These are phyloP conservation scores for Debaryomyces subglobosus DNA, from an alignment of 1,139 yeast species.

Conservation along the genomic window DNA sequence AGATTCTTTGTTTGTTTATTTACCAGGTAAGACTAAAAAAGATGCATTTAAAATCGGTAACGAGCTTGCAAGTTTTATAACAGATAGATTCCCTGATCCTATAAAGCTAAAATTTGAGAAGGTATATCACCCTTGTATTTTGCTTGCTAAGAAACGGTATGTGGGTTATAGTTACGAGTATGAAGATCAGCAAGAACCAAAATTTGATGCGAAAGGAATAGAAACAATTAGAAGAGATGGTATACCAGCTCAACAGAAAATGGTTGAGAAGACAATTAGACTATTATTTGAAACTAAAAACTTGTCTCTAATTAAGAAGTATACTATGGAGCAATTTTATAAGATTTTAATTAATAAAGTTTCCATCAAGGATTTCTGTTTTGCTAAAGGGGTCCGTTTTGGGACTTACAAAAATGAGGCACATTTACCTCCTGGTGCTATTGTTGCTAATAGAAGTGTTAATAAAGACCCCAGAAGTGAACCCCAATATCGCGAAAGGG, in stretches of 20 bases:
- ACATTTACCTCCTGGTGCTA: slow-evolving; percentile 89
- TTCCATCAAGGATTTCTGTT: slow-evolving; percentile 80
- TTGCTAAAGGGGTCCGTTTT: slow-evolving; percentile 85
- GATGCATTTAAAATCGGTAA: slow-evolving; percentile 81
- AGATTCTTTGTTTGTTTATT: slow-evolving; percentile 85
- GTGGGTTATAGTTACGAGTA: slow-evolving; percentile 80
- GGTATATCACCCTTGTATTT: slow-evolving; percentile 83
- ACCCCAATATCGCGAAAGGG: slow-evolving; percentile 88
- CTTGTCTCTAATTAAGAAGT: slow-evolving; percentile 67
- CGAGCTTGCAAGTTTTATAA: slow-evolving; percentile 64
- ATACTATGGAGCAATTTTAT: slow-evolving; percentile 63
- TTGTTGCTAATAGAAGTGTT: slow-evolving; percentile 65
- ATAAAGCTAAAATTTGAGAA: slow-evolving; percentile 85
- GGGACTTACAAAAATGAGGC: slow-evolving; percentile 78
- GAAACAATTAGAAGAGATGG: slow-evolving; percentile 96
- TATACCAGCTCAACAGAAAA: slow-evolving; percentile 86
- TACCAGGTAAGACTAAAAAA: slow-evolving; percentile 76
- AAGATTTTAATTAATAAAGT: slow-evolving; percentile 66
- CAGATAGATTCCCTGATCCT: slow-evolving; percentile 78
- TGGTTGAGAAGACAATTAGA: slow-evolving; percentile 70
- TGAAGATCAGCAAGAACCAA: slow-evolving; percentile 56
- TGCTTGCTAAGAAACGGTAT: slow-evolving; percentile 85
- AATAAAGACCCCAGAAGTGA: slow-evolving; percentile 69
- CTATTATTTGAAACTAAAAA: slow-evolving; percentile 74
- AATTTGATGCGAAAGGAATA: slow-evolving; percentile 93